Evolutionary conservation across 1,139 yeast species (phyloP), one percentile per base, ranked within the genome.

Genomic region (Nadsonia starkeyi-henricii): DNA sequence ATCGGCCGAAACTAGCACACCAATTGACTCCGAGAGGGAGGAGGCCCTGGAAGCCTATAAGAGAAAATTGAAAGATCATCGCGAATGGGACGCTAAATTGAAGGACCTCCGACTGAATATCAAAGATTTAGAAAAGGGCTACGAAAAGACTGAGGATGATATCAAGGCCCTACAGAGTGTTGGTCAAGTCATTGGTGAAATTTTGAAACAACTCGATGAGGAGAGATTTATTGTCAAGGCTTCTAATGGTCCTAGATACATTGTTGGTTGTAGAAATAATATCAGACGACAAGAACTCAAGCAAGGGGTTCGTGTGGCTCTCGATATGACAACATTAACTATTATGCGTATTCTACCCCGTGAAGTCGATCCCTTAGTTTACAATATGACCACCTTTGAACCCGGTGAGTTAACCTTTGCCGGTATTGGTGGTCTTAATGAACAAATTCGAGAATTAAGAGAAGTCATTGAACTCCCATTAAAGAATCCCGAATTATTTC

Each of bases 101-200:
- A 91, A 88, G 65, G 89, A 82, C 48, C 73, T 89, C 55, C 77
- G 98, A 57, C 70, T 85, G 62, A 78, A 82, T 54, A 85, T 91
- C 69, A 81, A 89, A 65, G 94, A 78, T 57, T 70, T 88, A 56
- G 96, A 88, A 56, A 79, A 78, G 61, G 82, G 82, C 55, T 91
- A 80, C 65, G 93, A 85, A 51, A 88, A 86, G 70, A 89, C 98
- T 2, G 99, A 93, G 65, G 89, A 88, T 58, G 97, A 91, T 61
- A 91, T 91, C 65, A 89, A 88, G 68, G 97, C 98, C 3, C 74
- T 93, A 56, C 99, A 93, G 67, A 83, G 95, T 53, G 95, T 93
- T 54, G 99, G 99, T 3, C 99, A 93, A 67, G 81, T 93, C 61
- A 85, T 93, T 57, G 99, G 99, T 48, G 98, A 93, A 66, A 95